Percentiles rank a stretch among this genome's conserved stretches.
Conservation (phyloP, 1,284 basidiomycete species). For the Athelia psychrophila region DNA sequence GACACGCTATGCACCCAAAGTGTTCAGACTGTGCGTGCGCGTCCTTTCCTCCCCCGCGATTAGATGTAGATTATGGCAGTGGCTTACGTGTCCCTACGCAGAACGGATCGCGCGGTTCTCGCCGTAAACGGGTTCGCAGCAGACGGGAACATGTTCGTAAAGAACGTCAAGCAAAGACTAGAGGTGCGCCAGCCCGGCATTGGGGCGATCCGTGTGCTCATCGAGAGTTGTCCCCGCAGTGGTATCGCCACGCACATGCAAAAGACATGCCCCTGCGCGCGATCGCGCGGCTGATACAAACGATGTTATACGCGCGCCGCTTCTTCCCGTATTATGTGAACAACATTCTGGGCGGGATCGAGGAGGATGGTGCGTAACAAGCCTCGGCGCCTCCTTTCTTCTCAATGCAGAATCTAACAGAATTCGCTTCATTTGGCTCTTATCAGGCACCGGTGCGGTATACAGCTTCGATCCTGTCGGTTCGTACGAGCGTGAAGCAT, state of each 20-base stretch:
- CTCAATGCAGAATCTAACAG: not conserved
- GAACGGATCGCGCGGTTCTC: conserved; percentile 90
- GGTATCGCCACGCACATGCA: conserved; percentile 92
- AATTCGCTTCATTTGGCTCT: no score
- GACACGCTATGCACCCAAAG: conserved; percentile 93
- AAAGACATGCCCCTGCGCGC: conserved; percentile 92
- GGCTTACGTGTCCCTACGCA: conserved; percentile 26
- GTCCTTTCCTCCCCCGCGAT: conserved; percentile 4
- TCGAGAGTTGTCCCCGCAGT: conserved; percentile 45
- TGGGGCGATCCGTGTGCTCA: conserved; percentile 8
- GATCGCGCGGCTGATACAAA: conserved; percentile 92
- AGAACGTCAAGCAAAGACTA: conserved; percentile 88
- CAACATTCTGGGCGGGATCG: conserved; percentile 92
- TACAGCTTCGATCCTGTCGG: conserved; percentile 98
- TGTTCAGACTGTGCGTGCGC: conserved; percentile 77
- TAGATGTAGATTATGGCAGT: no score
- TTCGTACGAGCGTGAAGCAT: conserved; percentile 92
- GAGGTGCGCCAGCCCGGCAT: conserved; percentile 54
- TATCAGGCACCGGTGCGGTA: conserved; percentile 88
- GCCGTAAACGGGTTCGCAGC: conserved; percentile 95
- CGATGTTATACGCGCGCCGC: conserved; percentile 90
- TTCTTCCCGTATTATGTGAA: conserved; percentile 98
- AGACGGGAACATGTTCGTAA: conserved; percentile 94
- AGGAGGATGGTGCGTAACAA: conserved; percentile 80
- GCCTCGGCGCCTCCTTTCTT: conserved; percentile 2